Base-by-base conservation (phyloP, 164 flowering plant species). In the Berberis vulgaris region DNA sequence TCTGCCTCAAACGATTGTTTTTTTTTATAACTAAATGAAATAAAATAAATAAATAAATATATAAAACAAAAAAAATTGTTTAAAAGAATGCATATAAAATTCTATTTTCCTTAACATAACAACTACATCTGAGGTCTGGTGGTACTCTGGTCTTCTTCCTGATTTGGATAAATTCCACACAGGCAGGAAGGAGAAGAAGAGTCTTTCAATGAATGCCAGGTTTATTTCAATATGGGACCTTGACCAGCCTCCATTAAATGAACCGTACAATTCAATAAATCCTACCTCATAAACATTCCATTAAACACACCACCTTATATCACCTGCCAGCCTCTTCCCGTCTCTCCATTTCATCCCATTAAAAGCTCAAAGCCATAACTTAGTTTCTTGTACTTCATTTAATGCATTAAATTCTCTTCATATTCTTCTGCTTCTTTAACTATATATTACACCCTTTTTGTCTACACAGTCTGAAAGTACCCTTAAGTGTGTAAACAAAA, bases 361-460 rank as follows among this genome's bases (percentile, higher is more conserved):
- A 42, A 63, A 52, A 54, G 66, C 57, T 63, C 45, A 63, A 63
- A 63, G 57, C 45, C 45, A 42, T 52, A 52, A 4, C 4, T 10
- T 7, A 7, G 13, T 50, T 1, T 50, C 54, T 52, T 52, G 13
- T 52, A 52, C 12, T 52, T 2, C 64, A 44, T 42, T 47, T 12
- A 1, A 0, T 61, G 41, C 63, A 61, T 61, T 61, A 61, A 61
- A 45, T 61, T 26, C 45, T 40, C 11, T 53, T 57, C 13, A 47
- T 54, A 49, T 52, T 52, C 54, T 52, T 52, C 54, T 10, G 10
- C 8, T 46, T 46, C 49, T 46, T 46, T 46, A 4, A 52, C n/a
- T 3, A 52, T 8, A 38, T 45, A 46, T 61, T 26, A 5, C 7
- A 45, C 7, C 49, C 42, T 61, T 3, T n/a, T 61, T n/a, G 6